Percentiles rank a stretch among this genome's conserved stretches.
Evolutionary conservation across 495 filamentous ascomycete genomes (phyloP).

Genomic region (Xylaria venustula): DNA sequence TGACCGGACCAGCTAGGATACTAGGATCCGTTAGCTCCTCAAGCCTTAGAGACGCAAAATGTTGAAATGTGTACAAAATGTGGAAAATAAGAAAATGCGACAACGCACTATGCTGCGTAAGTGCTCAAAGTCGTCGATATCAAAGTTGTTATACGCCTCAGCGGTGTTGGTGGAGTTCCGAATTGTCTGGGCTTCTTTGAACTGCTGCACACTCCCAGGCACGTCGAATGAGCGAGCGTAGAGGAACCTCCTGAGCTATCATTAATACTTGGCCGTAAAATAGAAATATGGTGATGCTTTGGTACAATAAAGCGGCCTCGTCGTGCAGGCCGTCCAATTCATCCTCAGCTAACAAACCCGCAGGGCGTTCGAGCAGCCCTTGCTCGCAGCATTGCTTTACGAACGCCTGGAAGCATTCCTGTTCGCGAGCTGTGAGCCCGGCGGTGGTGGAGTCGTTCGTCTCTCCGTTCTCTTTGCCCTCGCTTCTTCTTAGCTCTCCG

Average conservation of each 20-base stretch:
- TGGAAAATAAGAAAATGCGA: background rate
- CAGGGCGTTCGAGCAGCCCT: constrained; percentile 4
- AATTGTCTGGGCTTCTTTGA: constrained; percentile 8
- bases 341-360: background rate
- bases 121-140: constrained; percentile 9
- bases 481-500: background rate
- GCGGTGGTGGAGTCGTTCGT: background rate
- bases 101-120: background rate
- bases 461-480: background rate
- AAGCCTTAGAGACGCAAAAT: background rate
- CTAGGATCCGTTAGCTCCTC: too few species aligned
- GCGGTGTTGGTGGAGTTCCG: background rate
- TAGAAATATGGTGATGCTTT: background rate
- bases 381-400: background rate
- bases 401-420: constrained; percentile 1
- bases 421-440: constrained; percentile 1
- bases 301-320: constrained; percentile 2
- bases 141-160: constrained; percentile 1
- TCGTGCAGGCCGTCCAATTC: constrained; percentile 2
- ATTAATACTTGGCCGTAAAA: too few species aligned
- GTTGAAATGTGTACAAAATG: background rate
- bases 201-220: background rate
- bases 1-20: constrained; percentile 10
- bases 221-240: constrained; percentile 7
- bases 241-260: background rate